phyloP scores from a whole-genome alignment of 371 early-diverging fungal genomes.

The Syncephalastrum contaminatum region DNA sequence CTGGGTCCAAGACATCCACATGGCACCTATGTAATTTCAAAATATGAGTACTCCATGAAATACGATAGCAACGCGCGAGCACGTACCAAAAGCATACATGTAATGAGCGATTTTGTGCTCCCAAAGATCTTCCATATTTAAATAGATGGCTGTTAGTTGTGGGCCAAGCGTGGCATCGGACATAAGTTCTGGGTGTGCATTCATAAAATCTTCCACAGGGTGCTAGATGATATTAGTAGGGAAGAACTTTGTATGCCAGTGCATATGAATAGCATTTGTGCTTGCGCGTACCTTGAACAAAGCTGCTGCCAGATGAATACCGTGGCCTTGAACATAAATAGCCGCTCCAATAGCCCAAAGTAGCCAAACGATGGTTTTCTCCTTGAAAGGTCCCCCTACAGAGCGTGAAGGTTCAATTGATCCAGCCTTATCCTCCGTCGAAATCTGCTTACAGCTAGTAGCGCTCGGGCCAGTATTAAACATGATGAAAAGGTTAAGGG shows the following conservation, averaged over 20 bases:
- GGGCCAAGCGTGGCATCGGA: constrained; percentile 6
- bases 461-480: constrained; percentile 22
- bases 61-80: not conserved
- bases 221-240: constrained; percentile 21
- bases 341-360: constrained; percentile 42
- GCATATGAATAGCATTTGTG: not conserved
- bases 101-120: constrained; percentile 61
- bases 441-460: not conserved
- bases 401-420: too few relatives aligned
- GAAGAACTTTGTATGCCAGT: too few relatives aligned
- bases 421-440: too few relatives aligned
- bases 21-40: constrained; percentile 30
- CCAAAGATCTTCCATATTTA: constrained; percentile 53
- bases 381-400: constrained; percentile 29
- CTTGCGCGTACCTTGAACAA: constrained; percentile 38
- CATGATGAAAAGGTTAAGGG: constrained; percentile 40
- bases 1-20: constrained; percentile 61
- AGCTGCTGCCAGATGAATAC: constrained; percentile 44
- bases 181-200: constrained; percentile 35
- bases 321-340: constrained; percentile 48
- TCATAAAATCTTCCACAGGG: constrained; percentile 45
- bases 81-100: constrained; percentile 46
- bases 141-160: constrained; percentile 31
- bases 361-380: constrained; percentile 35
- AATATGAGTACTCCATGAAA: not conserved